These are phyloP conservation scores for Grigorovia humatica DNA, from an alignment of 805 yeast genomes.

Conservation along the genomic window DNA sequence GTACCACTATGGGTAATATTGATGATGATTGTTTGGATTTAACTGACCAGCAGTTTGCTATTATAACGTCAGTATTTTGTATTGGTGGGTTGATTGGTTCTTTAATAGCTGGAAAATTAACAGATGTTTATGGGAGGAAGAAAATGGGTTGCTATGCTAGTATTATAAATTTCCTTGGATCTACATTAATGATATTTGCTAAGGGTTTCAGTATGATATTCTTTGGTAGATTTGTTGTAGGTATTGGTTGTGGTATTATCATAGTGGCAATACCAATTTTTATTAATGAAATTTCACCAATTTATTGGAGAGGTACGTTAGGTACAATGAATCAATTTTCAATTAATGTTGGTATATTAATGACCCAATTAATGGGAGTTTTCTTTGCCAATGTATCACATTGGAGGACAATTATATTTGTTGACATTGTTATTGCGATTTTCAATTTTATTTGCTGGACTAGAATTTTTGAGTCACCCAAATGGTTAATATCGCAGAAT, in stretches of 20 bases:
- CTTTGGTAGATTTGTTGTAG: slow-evolving; percentile 67
- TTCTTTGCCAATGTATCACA: slow-evolving; percentile 49
- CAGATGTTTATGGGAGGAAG: slow-evolving; percentile 59
- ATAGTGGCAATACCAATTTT: slow-evolving; percentile 78
- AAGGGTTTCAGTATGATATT: slow-evolving; percentile 35
- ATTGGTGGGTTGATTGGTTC: slow-evolving; percentile 81
- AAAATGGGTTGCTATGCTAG: slow-evolving; percentile 43
- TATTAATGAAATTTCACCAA: slow-evolving; percentile 73
- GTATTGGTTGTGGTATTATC: slow-evolving; percentile 80
- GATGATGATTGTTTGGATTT: slow-evolving; percentile 47
- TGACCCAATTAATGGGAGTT: slow-evolving; percentile 69
- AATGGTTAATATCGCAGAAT: slow-evolving; percentile 47
- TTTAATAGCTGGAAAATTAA: slow-evolving; percentile 50
- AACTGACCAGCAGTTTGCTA: slow-evolving; percentile 50
- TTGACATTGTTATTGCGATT: slow-evolving; percentile 47
- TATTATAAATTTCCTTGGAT: slow-evolving; percentile 46
- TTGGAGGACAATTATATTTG: slow-evolving; percentile 67
- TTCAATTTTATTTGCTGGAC: slow-evolving; percentile 36
- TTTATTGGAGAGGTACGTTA: slow-evolving; percentile 55
- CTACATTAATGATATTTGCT: slow-evolving; percentile 46
- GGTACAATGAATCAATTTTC: slow-evolving; percentile 88
- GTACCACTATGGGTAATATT: slow-evolving; percentile 27
- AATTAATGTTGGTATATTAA: slow-evolving; percentile 73
- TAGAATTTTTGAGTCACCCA: slow-evolving; percentile 65
- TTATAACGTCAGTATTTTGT: slow-evolving; percentile 68